A percentile compares a stretch with the other conserved stretches of the same genome.
phyloP scores from a whole-genome alignment of 129 eudicot species.

The sunflower (Helianthus annuus) region DNA sequence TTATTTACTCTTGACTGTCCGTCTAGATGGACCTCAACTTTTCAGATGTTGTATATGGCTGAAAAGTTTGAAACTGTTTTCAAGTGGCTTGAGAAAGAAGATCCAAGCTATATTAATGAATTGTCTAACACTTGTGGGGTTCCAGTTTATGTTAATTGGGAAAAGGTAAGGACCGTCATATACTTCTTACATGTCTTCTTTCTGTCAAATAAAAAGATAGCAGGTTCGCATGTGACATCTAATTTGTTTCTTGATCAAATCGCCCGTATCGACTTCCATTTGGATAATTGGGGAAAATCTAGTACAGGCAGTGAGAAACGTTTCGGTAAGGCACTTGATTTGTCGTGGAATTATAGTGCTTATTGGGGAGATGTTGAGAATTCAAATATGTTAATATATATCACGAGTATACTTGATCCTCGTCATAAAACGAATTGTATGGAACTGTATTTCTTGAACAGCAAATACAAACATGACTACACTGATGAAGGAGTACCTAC shows the following conservation, averaged over 20 bases:
- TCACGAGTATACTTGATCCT: constrained; percentile 18
- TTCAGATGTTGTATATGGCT: background rate
- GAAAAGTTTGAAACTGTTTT: background rate
- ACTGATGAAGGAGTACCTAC: background rate
- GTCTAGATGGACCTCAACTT: constrained; percentile 4
- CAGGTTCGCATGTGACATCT: background rate
- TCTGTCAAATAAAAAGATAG: background rate
- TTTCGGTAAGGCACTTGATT: background rate
- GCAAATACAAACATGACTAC: constrained; percentile 20
- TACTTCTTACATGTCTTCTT: background rate
- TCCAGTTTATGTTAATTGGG: background rate
- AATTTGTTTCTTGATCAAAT: constrained; percentile 11
- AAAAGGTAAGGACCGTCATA: constrained; percentile 6
- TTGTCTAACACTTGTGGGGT: background rate
- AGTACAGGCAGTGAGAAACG: background rate
- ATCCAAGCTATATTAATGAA: background rate
- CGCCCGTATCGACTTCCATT: background rate
- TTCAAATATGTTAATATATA: constrained; percentile 21
- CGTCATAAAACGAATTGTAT: background rate
- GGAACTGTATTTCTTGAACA: constrained; percentile 6
- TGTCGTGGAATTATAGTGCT: background rate
- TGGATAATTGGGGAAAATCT: constrained; percentile 17
- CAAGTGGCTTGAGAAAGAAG: background rate
- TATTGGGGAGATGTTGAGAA: constrained; percentile 24
- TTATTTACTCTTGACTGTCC: constrained; percentile 8